Conservation (phyloP, 306 rosid species). For the Begonia fuchsioides region DNA sequence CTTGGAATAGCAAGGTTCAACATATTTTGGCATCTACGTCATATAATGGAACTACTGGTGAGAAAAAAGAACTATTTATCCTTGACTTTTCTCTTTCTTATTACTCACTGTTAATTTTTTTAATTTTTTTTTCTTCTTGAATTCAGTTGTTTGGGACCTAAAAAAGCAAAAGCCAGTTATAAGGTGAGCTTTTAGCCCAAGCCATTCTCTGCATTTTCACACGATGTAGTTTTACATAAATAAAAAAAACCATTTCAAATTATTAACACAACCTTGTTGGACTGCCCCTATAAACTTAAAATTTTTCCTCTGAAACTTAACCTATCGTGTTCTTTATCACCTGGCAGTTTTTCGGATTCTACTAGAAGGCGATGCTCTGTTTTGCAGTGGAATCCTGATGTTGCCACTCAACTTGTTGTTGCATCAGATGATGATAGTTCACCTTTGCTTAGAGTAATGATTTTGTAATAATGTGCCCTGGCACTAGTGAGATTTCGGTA, state of each 20-base stretch:
- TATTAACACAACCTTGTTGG: too few relatives aligned
- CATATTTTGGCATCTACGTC: constrained; percentile 94
- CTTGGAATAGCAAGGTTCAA: constrained; percentile 99
- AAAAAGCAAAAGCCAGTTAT: constrained; percentile 98
- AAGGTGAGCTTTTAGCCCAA: constrained; percentile 33
- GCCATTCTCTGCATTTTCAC: constrained; percentile 2
- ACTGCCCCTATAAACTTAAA: too few relatives aligned
- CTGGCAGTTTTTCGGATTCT: constrained; percentile 79
- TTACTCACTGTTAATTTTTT: not conserved
- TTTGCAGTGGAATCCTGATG: constrained; percentile 98
- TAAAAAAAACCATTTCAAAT: too few relatives aligned
- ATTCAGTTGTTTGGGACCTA: constrained; percentile 91
- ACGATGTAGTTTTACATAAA: not conserved
- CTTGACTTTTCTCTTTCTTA: constrained; percentile 8
- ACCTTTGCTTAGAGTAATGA: constrained; percentile 75
- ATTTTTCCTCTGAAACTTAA: too few relatives aligned
- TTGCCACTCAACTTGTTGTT: constrained; percentile 93
- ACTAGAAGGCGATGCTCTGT: constrained; percentile 83
- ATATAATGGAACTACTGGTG: constrained; percentile 90
- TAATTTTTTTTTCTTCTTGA: constrained; percentile 3
- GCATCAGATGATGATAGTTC: constrained; percentile 94
- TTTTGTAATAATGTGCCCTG: constrained; percentile 8
- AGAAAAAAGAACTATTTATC: constrained; percentile 14
- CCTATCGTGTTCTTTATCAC: not conserved
- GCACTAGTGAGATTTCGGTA: not conserved